These are phyloP conservation scores for Cairneyella variabilis DNA, from an alignment of 495 filamentous ascomycete genomes.

Conservation along the genomic window DNA sequence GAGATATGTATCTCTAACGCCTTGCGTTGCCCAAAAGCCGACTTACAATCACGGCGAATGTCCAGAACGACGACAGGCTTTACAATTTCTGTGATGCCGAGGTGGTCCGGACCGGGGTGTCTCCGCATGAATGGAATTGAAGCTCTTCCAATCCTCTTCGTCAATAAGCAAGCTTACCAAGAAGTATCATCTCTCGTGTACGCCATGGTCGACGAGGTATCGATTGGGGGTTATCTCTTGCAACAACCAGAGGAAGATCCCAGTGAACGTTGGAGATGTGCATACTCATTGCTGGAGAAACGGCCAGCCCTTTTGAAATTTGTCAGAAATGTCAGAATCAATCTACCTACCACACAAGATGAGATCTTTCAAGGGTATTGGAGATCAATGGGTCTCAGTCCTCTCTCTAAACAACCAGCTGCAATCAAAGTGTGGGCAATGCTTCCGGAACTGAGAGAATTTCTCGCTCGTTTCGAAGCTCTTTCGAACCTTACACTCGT, in stretches of 20 bases:
- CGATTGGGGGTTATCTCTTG: slow-evolving; percentile 12
- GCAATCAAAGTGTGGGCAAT: not conserved
- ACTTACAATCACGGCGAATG: not conserved
- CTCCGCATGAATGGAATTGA: slow-evolving; percentile 7
- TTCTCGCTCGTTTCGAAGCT: slow-evolving; percentile 4
- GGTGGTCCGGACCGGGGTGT: slow-evolving; percentile 10
- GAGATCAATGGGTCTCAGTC: not conserved
- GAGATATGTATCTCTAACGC: slow-evolving; percentile 9
- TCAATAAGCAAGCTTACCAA: slow-evolving; percentile 10
- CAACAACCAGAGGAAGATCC: slow-evolving; percentile 14
- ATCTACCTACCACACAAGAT: slow-evolving; percentile 5
- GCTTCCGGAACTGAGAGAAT: slow-evolving; percentile 7
- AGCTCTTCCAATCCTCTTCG: slow-evolving; percentile 13
- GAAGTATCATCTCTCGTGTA: slow-evolving; percentile 17
- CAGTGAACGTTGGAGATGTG: slow-evolving; percentile 2
- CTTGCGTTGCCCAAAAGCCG: not conserved
- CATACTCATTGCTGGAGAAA: slow-evolving; percentile 8
- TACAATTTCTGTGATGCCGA: slow-evolving; percentile 4
- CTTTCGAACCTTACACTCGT: not conserved
- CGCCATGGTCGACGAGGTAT: slow-evolving; percentile 7
- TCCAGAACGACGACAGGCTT: not conserved
- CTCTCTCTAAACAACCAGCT: not conserved
- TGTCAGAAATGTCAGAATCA: slow-evolving; percentile 6
- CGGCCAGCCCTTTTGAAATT: slow-evolving; percentile 3
- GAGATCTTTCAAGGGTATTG: slow-evolving; percentile 1